These are phyloP conservation scores for Trichothecium roseum DNA, from an alignment of 2,329 filamentous ascomycete genomes.

Conservation along the genomic window DNA sequence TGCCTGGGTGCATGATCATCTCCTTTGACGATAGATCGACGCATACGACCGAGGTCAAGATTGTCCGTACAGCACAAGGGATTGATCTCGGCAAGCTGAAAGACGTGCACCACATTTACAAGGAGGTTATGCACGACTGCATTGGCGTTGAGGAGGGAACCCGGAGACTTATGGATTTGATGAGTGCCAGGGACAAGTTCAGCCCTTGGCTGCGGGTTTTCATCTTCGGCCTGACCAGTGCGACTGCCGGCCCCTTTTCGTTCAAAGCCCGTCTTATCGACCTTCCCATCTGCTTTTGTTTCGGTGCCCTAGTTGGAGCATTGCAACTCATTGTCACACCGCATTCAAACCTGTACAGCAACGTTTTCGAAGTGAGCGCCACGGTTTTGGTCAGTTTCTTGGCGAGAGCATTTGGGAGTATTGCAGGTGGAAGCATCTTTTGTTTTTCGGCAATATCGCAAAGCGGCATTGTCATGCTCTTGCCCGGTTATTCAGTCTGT, in stretches of 20 bases:
- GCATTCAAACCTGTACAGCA: constrained; percentile 55
- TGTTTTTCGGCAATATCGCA: constrained; percentile 58
- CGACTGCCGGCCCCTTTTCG: constrained; percentile 63
- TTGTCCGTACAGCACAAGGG: constrained; percentile 47
- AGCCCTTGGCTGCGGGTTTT: constrained; percentile 42
- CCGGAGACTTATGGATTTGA: constrained; percentile 40
- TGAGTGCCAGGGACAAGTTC: constrained; percentile 45
- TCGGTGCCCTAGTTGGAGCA: constrained; percentile 60
- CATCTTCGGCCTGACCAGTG: constrained; percentile 63
- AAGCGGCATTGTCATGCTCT: constrained; percentile 53
- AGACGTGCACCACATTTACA: constrained; percentile 52
- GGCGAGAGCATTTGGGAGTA: constrained; percentile 52
- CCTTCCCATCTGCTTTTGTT: constrained; percentile 58
- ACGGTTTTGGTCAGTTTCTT: constrained; percentile 52
- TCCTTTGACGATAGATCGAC: constrained; percentile 70
- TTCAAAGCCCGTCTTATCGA: constrained; percentile 64
- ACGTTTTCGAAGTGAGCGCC: constrained; percentile 55
- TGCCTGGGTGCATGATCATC: constrained; percentile 89
- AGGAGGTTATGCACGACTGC: constrained; percentile 52
- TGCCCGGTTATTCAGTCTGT: constrained; percentile 54
- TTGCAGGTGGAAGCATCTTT: constrained; percentile 38
- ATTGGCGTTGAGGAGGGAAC: constrained; percentile 49
- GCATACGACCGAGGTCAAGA: constrained; percentile 56
- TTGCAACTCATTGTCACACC: constrained; percentile 62
- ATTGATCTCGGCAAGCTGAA: constrained; percentile 52